Conservation (phyloP, 2,329 filamentous ascomycete species). For the Fusarium staphyleae region DNA sequence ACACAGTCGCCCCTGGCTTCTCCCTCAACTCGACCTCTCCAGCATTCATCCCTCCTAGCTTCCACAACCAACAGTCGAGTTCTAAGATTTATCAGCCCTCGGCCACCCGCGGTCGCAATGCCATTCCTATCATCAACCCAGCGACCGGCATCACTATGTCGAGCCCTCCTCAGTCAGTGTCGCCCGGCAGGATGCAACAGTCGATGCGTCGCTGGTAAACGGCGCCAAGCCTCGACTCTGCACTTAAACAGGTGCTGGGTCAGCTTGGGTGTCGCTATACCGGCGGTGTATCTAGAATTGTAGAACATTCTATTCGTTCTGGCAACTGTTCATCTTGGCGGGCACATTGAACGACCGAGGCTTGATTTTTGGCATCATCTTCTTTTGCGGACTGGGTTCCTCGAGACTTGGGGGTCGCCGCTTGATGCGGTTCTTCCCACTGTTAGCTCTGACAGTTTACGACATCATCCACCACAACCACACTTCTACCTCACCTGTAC, state of each 20-base stretch:
- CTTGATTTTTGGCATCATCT: slow-evolving; percentile 51
- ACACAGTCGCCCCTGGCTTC: slow-evolving; percentile 78
- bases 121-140: slow-evolving; percentile 97
- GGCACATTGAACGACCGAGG: slow-evolving; percentile 51
- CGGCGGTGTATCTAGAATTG: slow-evolving; percentile 47
- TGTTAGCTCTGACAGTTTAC: slow-evolving; percentile 43
- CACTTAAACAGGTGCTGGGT: slow-evolving; percentile 43
- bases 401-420: slow-evolving; percentile 42
- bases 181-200: slow-evolving; percentile 68
- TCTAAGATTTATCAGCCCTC: slow-evolving; percentile 91
- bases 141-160: slow-evolving; percentile 87
- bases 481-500: slow-evolving; percentile 51
- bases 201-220: slow-evolving; percentile 63
- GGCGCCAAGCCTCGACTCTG: slow-evolving; percentile 36
- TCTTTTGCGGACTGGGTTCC: slow-evolving; percentile 50
- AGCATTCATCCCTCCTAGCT: slow-evolving; percentile 69
- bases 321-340: slow-evolving; percentile 59
- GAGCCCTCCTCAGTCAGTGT: slow-evolving; percentile 80
- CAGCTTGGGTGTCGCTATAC: slow-evolving; percentile 47
- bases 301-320: slow-evolving; percentile 51
- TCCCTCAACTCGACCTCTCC: slow-evolving; percentile 74
- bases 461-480: slow-evolving; percentile 33
- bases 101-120: slow-evolving; percentile 88
- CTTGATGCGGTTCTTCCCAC: slow-evolving; percentile 39
- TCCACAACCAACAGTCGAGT: slow-evolving; percentile 69